Base-by-base conservation (phyloP, 2,329 filamentous ascomycete species). In the Fusarium citri region DNA sequence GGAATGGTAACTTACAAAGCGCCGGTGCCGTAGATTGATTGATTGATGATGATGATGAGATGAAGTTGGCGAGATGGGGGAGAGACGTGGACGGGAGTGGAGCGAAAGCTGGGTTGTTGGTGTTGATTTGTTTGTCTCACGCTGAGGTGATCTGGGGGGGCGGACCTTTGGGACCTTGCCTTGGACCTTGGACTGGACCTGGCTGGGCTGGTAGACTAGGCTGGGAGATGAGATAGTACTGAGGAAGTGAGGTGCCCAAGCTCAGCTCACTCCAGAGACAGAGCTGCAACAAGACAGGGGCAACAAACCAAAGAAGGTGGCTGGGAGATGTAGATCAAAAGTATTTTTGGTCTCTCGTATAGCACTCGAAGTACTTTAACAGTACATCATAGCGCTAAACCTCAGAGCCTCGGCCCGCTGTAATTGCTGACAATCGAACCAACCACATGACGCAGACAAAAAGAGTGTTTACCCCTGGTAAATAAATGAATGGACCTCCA, bases 61-160 rank as follows among this genome's bases (percentile, higher is more conserved):
- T 70, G 68, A 71, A 68, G 67, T 68, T 68, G 68, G 55, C 41
- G 62, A 68, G 67, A 70, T 71, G 67, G 68, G 55, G 68, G 54
- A 71, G 68, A 67, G 68, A 68, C 58, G 64, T 71, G 62, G 60
- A 64, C 46, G 62, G 50, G 63, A 66, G 68, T 71, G 68, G 68
- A 71, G 68, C 67, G 62, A 56, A 67, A 58, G 61, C 69, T 66
- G 60, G 63, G 66, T 53, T 53, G 66, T 55, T 71, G 67, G 67
- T 70, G 64, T 71, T 68, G 68, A 68, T 71, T 68, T 70, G 68
- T 50, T 64, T 69, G 63, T 67, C 66, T 70, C 62, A 51, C 57
- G 62, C 54, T 66, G 66, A 58, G 60, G 49, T 64, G 59, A 64
- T 23, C 46, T 55, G 49, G 48, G 66, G 59, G 51, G 51, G 60